Evolutionary conservation across 108 stramenopile species (phyloP), one percentile per base, ranked within the genome.

Genomic region (Fragilariopsis cylindrus): DNA sequence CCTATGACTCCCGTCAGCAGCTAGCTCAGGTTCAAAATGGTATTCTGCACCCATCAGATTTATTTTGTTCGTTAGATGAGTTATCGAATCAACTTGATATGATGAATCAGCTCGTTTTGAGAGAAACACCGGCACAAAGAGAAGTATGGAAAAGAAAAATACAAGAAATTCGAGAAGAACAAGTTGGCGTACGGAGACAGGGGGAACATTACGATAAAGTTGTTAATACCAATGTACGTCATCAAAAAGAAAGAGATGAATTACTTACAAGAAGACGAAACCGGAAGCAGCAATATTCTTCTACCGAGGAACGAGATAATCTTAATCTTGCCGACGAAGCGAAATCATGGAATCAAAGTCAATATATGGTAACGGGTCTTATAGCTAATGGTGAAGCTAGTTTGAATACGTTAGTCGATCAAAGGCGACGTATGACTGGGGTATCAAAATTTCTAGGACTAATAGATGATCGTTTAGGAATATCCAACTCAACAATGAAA

Each of bases 111-210:
- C 70, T 94, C 18, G 83, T 89, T 5, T 68, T 82, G 42, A 81
- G 81, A 62, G 93, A 94, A 84, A 86, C 88, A 48, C 90, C 93
- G 7, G 83, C 88, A 54, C 91, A 92, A 71, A 86, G 91, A 12
- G 89, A 92, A 67, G 84, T 86, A 8, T 94, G 93, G 93, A 90
- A 83, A 57, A 86, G 90, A 46, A 94, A 94, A 77, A 92, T 94
- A 64, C 71, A 83, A 57, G 91, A 92, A 81, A 69, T 94, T 3
- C 76, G 86, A 39, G 87, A 90, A 81, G 93, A 92, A 18, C 82
- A 80, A 30, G 57, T 73, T 45, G 81, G 80, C 47, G 83, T 92
- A 56, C 89, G 87, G 44, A 74, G 80, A 53, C 71, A 78, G 52
- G 93, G 87, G 50, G 87, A 90, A 73, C 73, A 89, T 60, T 90